Percentiles rank a stretch among this genome's conserved stretches.
Evolutionary conservation across 169 alveolate genomes (phyloP).

Genomic region (Eimeria falciformis): DNA sequence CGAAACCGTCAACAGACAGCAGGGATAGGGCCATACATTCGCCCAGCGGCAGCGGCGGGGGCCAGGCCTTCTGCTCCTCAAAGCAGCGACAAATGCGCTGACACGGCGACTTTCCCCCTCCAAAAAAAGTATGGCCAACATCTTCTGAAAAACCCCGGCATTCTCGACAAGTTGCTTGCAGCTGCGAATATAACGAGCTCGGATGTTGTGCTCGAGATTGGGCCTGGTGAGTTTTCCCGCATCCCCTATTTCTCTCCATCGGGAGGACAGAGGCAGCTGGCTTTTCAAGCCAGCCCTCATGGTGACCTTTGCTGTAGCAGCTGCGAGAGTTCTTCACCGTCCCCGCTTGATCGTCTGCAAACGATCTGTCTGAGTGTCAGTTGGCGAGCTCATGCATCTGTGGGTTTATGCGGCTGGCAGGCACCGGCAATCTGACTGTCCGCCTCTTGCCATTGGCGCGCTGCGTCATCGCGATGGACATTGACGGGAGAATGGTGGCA

Average conservation of each 20-base stretch:
- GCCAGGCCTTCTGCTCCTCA: not conserved
- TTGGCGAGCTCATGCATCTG: no score
- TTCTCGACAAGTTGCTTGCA: conserved; percentile 95
- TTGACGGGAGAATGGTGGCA: conserved; percentile 99
- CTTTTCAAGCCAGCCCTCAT: not conserved
- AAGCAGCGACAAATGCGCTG: not conserved
- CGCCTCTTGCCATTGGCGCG: conserved; percentile 96
- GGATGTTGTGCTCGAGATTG: conserved; percentile 98
- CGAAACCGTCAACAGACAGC: conserved; percentile 1
- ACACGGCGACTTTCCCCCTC: conserved; percentile 34
- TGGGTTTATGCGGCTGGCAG: no score
- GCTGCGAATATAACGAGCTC: conserved; percentile 98
- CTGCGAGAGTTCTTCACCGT: not conserved
- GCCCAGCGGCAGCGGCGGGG: not conserved
- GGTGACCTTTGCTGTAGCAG: not conserved
- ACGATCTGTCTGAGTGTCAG: no score
- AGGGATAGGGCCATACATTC: not conserved
- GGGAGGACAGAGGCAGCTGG: no score
- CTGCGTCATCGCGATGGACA: conserved; percentile 98
- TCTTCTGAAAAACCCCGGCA: conserved; percentile 98
- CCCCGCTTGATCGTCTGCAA: no score
- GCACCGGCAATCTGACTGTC: conserved; percentile 98
- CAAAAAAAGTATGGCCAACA: conserved; percentile 97
- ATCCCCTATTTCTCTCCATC: no score
- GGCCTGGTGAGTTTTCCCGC: conserved; percentile 94